Base-by-base conservation (phyloP, 1,284 basidiomycete genomes). In the Singerocomus inundabilis region DNA sequence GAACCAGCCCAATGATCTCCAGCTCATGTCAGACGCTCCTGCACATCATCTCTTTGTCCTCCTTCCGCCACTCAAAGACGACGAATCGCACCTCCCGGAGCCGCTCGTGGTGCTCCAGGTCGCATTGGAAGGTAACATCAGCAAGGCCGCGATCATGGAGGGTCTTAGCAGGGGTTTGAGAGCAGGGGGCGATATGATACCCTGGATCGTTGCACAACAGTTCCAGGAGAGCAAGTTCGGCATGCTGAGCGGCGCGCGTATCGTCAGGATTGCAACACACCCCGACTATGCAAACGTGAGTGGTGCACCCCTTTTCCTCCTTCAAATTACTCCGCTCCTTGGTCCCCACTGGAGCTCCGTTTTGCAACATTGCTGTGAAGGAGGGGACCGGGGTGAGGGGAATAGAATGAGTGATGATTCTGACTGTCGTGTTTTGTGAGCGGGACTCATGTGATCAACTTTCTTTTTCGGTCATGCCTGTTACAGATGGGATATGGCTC, bases 141-240 rank as follows among this genome's bases (percentile, higher is more conserved):
- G 88, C 57, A 88, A 85, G 63, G 83, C 87, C 44, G 85, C 82
- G 28, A 92, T 99, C 50, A 75, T 98, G 75, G 93, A 95, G 55
- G 88, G 89, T 41, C 70, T 98, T 13, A 80, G 81, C 37, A 76
- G 91, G 42, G 93, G 93, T 12, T 75, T 85, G 60, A 77, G 91
- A 52, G 88, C 91, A 5, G 90, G 92, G 1, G 97, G 97, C 2
- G 97, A 99, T 73, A 85, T 99, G 81, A 98, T 99, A 56, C 97
- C 97, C 1, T 99, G 97, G 97, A 77, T 97, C 24, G 77, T 99
- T 32, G 86, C 91, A 34, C 93, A 96, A 68, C 94, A 97, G 71
- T 99, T 93, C 78, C 94, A 98, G 75, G 97, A 99, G 70, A 87
- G 82, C 59, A 89, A 92, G 69, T 99, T 99, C 70, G 96, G 93